phyloP scores from a whole-genome alignment of 306 rosid genomes.

The Alnus glutinosa region DNA sequence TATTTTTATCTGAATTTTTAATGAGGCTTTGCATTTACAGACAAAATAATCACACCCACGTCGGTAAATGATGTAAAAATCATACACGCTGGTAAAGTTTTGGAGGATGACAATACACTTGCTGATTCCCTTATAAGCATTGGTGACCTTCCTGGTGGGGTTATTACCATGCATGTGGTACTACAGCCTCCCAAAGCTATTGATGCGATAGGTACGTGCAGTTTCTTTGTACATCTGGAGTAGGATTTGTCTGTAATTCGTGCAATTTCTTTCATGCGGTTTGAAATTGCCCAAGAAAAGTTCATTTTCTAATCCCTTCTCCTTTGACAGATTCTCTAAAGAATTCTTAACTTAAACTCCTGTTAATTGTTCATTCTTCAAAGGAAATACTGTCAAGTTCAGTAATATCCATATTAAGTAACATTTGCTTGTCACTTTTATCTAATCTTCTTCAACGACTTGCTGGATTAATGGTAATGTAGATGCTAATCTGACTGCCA shows the following conservation, averaged over 20 bases:
- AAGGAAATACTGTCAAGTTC: neutral
- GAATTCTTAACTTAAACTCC: neutral
- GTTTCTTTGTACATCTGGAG: neutral
- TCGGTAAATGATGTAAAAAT: conserved; percentile 57
- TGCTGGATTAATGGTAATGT: neutral
- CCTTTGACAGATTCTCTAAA: neutral
- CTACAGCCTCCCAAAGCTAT: conserved; percentile 12
- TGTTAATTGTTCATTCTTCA: neutral
- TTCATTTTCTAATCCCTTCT: neutral
- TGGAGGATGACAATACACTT: conserved; percentile 66
- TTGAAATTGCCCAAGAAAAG: neutral
- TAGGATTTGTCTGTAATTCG: neutral
- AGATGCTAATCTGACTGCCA: neutral
- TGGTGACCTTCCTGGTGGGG: conserved; percentile 51
- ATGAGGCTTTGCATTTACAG: conserved; percentile 42
- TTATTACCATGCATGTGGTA: conserved; percentile 66
- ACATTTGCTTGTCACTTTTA: neutral
- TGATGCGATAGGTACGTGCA: conserved; percentile 40
- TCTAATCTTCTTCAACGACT: neutral
- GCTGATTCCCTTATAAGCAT: conserved; percentile 58
- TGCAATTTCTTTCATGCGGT: neutral
- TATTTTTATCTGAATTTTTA: conserved; percentile 19
- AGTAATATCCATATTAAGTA: neutral
- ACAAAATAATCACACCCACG: conserved; percentile 57
- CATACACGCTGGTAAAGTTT: conserved; percentile 67